Base-by-base conservation (phyloP, 23 red algal genomes). In the Porphyridium purpureum region DNA sequence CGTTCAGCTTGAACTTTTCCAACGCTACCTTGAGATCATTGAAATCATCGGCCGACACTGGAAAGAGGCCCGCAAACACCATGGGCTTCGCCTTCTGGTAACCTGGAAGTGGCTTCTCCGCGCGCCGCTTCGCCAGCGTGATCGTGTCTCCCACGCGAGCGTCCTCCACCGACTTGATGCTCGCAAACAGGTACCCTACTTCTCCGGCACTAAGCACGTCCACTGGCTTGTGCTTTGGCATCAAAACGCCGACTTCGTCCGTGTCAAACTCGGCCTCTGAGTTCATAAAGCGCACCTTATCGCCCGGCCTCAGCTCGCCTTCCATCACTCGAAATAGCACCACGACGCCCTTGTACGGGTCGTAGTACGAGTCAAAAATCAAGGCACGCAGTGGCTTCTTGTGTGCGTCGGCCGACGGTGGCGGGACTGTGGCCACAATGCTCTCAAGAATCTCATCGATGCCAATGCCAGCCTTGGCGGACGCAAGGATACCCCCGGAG, bases 21-120 rank as follows among this genome's bases (percentile, higher is more conserved):
- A 93, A 47, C 23, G 86, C 86, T 7, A 27, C 55, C 24, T 66
- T 62, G 17, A 93, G 35, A 32, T 62, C 25, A 7, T 35, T 36
- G 21, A 70, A 75, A 49, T 71, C 70, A 27, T 46, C 55, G 27
- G 64, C 42, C 27, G 62, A 54, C 9, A 54, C 33, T 27, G 75
- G 86, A 62, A 76, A 93, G 8, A 93, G 29, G 3, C 86, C 86
- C 33, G 55, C 63, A 52, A 50, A 93, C 29, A 93, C 86, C 21
- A 82, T 64, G 3, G 86, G 29, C 27, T 47, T 75, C 19, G 52
- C 56, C 38, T 55, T 35, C 0, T 64, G 64, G 41, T 76, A 93
- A 5, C 74, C 74, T 2, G 52, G 58, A 15, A 93, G 20, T 24
- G 72, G 65, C 41, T 55, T 21, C 6, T 27, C 26, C 2, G 74